A percentile compares a stretch with the other conserved stretches of the same genome.
Conservation (phyloP, 2,329 filamentous ascomycete genomes). For the Colletotrichum tamarilloi region DNA sequence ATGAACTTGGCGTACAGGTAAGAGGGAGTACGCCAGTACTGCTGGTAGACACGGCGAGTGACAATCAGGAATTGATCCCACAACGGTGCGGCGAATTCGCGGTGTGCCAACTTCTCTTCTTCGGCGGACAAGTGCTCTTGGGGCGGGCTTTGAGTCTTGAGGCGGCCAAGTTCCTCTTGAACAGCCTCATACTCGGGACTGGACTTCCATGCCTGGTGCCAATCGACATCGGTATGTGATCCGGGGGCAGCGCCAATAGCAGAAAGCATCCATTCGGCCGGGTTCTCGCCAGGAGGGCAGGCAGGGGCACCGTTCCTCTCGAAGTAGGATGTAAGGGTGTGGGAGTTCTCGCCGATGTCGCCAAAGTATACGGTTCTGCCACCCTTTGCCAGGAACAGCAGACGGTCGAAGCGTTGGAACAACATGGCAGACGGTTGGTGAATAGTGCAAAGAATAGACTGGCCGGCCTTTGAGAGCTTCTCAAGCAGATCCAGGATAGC, state of each 20-base stretch:
- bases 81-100: constrained; percentile 72
- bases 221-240: constrained; percentile 58
- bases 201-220: constrained; percentile 57
- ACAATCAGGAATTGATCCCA: constrained; percentile 59
- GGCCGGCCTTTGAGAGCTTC: constrained; percentile 66
- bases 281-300: constrained; percentile 61
- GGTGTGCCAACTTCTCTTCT: background rate
- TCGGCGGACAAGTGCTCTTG: background rate
- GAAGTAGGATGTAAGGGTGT: constrained; percentile 63
- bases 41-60: constrained; percentile 73
- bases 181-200: constrained; percentile 51
- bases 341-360: constrained; percentile 61
- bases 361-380: constrained; percentile 64
- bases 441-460: constrained; percentile 51
- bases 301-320: constrained; percentile 58
- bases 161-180: constrained; percentile 38
- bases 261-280: constrained; percentile 62
- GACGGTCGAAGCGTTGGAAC: constrained; percentile 37
- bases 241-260: constrained; percentile 50
- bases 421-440: constrained; percentile 38
- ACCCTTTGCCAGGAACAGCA: constrained; percentile 36
- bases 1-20: constrained; percentile 80
- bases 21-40: constrained; percentile 81
- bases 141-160: constrained; percentile 12
- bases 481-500: constrained; percentile 78